A percentile compares a stretch with the other conserved stretches of the same genome.
Evolutionary conservation across 495 filamentous ascomycete species (phyloP).

Genomic region (Aspergillus cavernicola): DNA sequence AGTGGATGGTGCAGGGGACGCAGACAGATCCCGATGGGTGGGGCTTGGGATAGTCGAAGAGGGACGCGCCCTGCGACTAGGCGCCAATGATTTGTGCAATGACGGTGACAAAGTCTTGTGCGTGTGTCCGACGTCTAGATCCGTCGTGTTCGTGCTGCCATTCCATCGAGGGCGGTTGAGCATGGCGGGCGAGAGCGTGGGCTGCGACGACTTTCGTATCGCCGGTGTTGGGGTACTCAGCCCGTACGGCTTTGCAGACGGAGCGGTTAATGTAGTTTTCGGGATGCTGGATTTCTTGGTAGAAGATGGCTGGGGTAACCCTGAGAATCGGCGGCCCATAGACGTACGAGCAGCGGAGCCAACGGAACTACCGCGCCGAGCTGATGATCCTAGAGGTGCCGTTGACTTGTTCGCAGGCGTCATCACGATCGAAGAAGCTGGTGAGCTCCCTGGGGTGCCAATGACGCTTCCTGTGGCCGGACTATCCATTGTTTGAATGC

Average conservation of each 20-base stretch:
- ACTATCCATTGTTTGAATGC: constrained; percentile 80
- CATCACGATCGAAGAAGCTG: constrained; percentile 83
- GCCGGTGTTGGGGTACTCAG: constrained; percentile 55
- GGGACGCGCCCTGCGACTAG: constrained; percentile 34
- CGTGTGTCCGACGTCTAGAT: constrained; percentile 64
- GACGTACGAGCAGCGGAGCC: constrained; percentile 45
- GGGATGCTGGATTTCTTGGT: constrained; percentile 39
- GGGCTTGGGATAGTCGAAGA: constrained; percentile 39
- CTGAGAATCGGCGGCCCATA: constrained; percentile 46
- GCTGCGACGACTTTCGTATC: constrained; percentile 44
- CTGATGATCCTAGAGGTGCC: constrained; percentile 42
- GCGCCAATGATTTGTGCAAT: constrained; percentile 49
- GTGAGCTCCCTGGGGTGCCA: constrained; percentile 83
- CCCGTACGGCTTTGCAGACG: constrained; percentile 41
- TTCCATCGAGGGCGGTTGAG: constrained; percentile 79
- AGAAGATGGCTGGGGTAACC: constrained; percentile 34
- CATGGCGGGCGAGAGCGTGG: constrained; percentile 33
- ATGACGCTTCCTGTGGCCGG: constrained; percentile 67
- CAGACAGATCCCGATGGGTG: constrained; percentile 37
- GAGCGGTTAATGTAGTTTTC: constrained; percentile 33
- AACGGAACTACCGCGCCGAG: constrained; percentile 49
- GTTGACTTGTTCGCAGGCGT: constrained; percentile 38
- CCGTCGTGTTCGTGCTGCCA: constrained; percentile 62
- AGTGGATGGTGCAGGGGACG: constrained; percentile 37
- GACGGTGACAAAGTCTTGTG: constrained; percentile 62